These are phyloP conservation scores for Pseudocercospora musae DNA, from an alignment of 2,329 filamentous ascomycete genomes.

Conservation along the genomic window DNA sequence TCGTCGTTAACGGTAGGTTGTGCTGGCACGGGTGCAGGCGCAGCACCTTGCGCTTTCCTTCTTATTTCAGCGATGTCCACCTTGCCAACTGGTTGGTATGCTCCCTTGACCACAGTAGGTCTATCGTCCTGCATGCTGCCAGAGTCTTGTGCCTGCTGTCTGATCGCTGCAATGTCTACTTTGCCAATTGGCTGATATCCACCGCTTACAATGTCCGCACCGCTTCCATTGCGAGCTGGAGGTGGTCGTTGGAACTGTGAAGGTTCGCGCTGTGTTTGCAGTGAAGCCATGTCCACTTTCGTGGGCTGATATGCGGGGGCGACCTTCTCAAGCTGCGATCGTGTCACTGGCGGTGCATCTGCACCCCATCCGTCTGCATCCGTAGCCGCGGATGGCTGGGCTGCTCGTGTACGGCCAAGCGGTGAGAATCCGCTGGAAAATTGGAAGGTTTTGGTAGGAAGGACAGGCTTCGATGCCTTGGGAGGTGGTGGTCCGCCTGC, in stretches of 20 bases:
- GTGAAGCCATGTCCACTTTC: constrained; percentile 86
- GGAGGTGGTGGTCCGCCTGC: constrained; percentile 62
- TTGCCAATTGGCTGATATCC: constrained; percentile 93
- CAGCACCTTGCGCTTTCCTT: constrained; percentile 67
- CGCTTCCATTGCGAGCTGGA: constrained; percentile 44
- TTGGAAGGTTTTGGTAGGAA: constrained; percentile 65
- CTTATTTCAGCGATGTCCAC: constrained; percentile 95
- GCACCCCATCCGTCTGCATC: constrained; percentile 91
- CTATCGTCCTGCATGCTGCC: constrained; percentile 63
- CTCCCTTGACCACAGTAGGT: constrained; percentile 80
- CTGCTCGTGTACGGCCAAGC: constrained; percentile 57
- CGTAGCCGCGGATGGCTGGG: constrained; percentile 53
- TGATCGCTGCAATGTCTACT: constrained; percentile 91
- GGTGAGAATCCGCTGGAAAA: constrained; percentile 60
- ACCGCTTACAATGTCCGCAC: constrained; percentile 70
- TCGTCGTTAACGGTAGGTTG: constrained; percentile 47
- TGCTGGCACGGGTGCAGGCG: constrained; percentile 40
- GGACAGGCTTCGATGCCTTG: constrained; percentile 85
- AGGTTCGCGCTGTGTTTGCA: constrained; percentile 69
- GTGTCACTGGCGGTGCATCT: constrained; percentile 86
- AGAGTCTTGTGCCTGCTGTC: constrained; percentile 66
- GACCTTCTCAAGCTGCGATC: constrained; percentile 87
- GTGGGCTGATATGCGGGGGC: constrained; percentile 90
- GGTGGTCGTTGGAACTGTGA: constrained; percentile 56
- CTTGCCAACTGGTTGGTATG: constrained; percentile 93